Evolutionary conservation across 306 rosid species (phyloP).

Genomic region (Ceratonia siliqua): DNA sequence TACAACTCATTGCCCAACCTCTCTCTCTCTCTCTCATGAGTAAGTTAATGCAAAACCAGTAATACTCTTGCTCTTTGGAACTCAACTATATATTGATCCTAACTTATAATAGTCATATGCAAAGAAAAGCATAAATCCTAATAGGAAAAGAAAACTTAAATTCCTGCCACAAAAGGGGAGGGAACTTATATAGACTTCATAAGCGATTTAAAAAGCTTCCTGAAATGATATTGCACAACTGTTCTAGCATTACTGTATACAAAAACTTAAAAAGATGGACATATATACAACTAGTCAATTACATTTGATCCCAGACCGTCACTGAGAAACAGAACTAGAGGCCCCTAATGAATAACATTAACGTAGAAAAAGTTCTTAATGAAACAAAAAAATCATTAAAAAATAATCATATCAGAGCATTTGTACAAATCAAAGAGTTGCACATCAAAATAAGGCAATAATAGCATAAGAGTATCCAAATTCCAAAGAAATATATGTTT

Average conservation of each 20-base stretch:
- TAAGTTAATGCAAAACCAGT: background rate
- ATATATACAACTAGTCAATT: background rate
- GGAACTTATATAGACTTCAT: background rate
- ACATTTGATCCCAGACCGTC: background rate
- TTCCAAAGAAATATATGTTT: background rate
- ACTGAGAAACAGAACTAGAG: background rate
- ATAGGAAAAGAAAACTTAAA: background rate
- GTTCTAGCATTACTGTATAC: background rate
- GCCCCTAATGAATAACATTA: background rate
- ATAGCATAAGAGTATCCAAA: background rate
- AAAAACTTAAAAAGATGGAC: background rate
- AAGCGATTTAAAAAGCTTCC: background rate
- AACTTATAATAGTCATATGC: background rate
- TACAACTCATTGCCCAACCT: background rate
- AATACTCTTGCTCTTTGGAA: background rate
- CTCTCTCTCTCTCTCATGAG: background rate
- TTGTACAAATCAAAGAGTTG: slow-evolving; percentile 13
- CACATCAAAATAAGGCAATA: slow-evolving; percentile 5
- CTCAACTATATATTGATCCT: background rate
- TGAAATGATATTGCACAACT: background rate
- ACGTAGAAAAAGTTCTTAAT: background rate
- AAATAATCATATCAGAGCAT: background rate
- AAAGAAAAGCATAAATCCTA: background rate
- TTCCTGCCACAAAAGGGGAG: background rate
- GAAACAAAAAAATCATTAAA: background rate